phyloP scores from a whole-genome alignment of 1,139 yeast genomes.

The Hyphopichia buzzinii region DNA sequence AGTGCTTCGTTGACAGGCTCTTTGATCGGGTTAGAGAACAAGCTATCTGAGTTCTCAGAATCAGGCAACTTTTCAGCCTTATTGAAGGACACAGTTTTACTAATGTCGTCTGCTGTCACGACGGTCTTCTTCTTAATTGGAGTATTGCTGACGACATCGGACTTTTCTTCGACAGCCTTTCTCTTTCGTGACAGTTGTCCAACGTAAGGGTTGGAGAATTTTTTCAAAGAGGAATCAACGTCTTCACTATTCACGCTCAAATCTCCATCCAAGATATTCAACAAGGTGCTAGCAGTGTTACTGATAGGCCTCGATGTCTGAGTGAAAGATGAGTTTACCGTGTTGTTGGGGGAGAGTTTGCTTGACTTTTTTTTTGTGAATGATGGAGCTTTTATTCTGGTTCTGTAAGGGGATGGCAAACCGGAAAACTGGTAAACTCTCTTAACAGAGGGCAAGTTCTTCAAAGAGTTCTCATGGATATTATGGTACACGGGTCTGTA shows the following conservation, averaged over 20 bases:
- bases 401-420: conserved; percentile 63
- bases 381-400: conserved; percentile 41
- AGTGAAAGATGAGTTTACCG: conserved; percentile 4
- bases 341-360: conserved; percentile 11
- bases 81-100: conserved; percentile 35
- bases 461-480: conserved; percentile 23
- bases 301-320: conserved; percentile 38
- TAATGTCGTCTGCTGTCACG: conserved; percentile 37
- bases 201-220: conserved; percentile 56
- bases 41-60: background rate
- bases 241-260: conserved; percentile 7
- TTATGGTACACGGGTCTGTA: conserved; percentile 40
- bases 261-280: conserved; percentile 56
- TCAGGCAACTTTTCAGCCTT: conserved; percentile 27
- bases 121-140: conserved; percentile 10
- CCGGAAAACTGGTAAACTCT: conserved; percentile 63
- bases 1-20: background rate
- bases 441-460: conserved; percentile 34
- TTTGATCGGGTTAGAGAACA: background rate
- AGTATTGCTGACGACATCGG: conserved; percentile 1
- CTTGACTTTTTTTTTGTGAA: conserved; percentile 8
- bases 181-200: conserved; percentile 20
- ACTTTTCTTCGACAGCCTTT: conserved; percentile 8
- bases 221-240: conserved; percentile 12
- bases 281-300: conserved; percentile 62